Conservation (phyloP, 768 basidiomycete species). For the Chlorophyllum brunneum region DNA sequence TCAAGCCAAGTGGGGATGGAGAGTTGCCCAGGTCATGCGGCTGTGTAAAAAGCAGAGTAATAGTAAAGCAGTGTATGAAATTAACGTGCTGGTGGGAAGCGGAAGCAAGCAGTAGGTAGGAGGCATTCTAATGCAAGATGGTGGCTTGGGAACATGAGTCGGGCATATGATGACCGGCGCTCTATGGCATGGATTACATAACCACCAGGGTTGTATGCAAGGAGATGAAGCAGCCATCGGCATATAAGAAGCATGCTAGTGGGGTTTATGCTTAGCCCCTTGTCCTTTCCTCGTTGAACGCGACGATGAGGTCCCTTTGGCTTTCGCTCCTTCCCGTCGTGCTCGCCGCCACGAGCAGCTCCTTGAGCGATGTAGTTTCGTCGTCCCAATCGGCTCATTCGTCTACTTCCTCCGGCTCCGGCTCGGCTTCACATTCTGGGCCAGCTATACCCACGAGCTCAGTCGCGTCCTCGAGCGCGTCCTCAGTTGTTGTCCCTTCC, state of each 20-base stretch:
- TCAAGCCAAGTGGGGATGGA: background rate
- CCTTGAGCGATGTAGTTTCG: background rate
- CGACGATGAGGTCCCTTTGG: constrained; percentile 6
- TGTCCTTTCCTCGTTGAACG: background rate
- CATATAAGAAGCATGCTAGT: constrained; percentile 9
- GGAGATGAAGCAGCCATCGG: background rate
- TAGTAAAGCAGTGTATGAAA: background rate
- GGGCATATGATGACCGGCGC: background rate
- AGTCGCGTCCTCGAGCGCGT: background rate
- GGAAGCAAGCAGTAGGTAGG: background rate
- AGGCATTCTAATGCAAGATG: background rate
- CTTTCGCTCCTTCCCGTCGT: constrained; percentile 7
- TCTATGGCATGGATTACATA: background rate
- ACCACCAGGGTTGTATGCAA: background rate
- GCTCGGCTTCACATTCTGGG: background rate
- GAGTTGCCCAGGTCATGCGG: background rate
- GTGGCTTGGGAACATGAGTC: constrained; percentile 7
- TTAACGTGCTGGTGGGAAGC: background rate
- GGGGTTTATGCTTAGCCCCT: background rate
- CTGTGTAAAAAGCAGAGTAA: background rate
- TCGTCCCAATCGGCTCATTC: background rate
- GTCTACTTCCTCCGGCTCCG: background rate
- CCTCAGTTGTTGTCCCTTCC: background rate
- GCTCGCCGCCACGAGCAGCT: constrained; percentile 5
- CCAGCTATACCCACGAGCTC: background rate